A percentile compares a stretch with the other conserved stretches of the same genome.
These are phyloP conservation scores for Lactarius akahatsu DNA, from an alignment of 768 basidiomycete species.

Conservation along the genomic window DNA sequence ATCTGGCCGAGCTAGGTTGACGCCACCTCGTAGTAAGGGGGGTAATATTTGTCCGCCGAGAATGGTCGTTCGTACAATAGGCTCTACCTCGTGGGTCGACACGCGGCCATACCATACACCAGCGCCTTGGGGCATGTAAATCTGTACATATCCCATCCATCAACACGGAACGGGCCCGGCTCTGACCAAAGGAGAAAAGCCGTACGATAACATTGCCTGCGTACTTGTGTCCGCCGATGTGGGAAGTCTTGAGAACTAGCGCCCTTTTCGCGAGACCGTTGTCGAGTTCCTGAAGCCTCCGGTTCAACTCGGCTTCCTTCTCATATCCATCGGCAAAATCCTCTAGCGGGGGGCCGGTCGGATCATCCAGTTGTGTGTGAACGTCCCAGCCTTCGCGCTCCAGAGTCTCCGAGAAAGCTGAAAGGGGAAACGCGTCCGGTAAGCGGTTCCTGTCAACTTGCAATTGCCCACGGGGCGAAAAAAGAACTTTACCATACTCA, in stretches of 20 bases:
- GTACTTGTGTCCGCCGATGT: slow-evolving; percentile 92
- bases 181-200: slow-evolving; percentile 27
- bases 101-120: slow-evolving; percentile 95
- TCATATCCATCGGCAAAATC: slow-evolving; percentile 53
- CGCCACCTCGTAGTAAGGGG: slow-evolving; percentile 79
- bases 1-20: slow-evolving; percentile 73
- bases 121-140: slow-evolving; percentile 83
- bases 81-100: slow-evolving; percentile 82
- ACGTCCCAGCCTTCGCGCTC: slow-evolving; percentile 71
- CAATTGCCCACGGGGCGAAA: slow-evolving; percentile 11
- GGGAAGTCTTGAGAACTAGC: slow-evolving; percentile 83
- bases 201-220: slow-evolving; percentile 88
- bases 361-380: slow-evolving; percentile 69
- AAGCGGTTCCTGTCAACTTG: slow-evolving; percentile 19
- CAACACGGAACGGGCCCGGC: background rate
- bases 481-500: slow-evolving; percentile 55
- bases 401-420: slow-evolving; percentile 64
- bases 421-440: slow-evolving; percentile 18
- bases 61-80: slow-evolving; percentile 85
- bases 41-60: slow-evolving; percentile 82
- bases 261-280: slow-evolving; percentile 62
- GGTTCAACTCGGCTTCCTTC: slow-evolving; percentile 52
- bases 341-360: slow-evolving; percentile 57
- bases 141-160: slow-evolving; percentile 43
- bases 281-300: slow-evolving; percentile 48